Conservation (phyloP, 768 basidiomycete genomes). For the Russula emetica region DNA sequence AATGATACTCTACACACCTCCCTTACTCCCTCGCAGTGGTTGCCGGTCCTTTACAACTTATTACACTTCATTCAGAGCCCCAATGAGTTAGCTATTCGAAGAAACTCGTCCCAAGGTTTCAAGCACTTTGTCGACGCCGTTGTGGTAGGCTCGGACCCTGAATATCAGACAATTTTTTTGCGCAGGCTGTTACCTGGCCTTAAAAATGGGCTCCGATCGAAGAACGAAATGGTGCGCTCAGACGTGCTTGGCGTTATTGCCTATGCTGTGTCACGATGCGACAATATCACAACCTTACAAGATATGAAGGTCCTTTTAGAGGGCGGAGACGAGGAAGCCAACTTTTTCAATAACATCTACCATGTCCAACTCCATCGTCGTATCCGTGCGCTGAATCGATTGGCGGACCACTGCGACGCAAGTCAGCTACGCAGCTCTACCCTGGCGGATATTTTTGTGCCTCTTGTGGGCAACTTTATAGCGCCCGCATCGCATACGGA, state of each 20-base stretch:
- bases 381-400: conserved; percentile 76
- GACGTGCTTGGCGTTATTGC: conserved; percentile 80
- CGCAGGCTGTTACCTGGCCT: conserved; percentile 70
- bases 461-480: conserved; percentile 80
- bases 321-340: conserved; percentile 88
- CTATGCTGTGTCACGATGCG: conserved; percentile 64
- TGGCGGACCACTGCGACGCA: conserved; percentile 70
- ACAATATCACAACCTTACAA: conserved; percentile 53
- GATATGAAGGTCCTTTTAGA: conserved; percentile 83
- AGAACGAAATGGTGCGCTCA: conserved; percentile 79
- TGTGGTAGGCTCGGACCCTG: conserved; percentile 39
- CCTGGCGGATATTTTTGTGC: conserved; percentile 78
- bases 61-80: conserved; percentile 86
- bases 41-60: conserved; percentile 77
- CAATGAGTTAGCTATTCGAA: conserved; percentile 81
- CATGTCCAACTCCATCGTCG: conserved; percentile 93
- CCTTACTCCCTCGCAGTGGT: conserved; percentile 57
- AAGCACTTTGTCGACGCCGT: conserved; percentile 71
- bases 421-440: conserved; percentile 63
- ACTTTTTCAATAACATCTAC: conserved; percentile 93
- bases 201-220: conserved; percentile 73
- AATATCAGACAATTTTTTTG: conserved; percentile 54
- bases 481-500: conserved; percentile 56
- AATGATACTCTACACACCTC: conserved; percentile 60
- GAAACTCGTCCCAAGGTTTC: conserved; percentile 70